Conservation (phyloP, 257 asterid genomes). For the Thymus mandschuricus region DNA sequence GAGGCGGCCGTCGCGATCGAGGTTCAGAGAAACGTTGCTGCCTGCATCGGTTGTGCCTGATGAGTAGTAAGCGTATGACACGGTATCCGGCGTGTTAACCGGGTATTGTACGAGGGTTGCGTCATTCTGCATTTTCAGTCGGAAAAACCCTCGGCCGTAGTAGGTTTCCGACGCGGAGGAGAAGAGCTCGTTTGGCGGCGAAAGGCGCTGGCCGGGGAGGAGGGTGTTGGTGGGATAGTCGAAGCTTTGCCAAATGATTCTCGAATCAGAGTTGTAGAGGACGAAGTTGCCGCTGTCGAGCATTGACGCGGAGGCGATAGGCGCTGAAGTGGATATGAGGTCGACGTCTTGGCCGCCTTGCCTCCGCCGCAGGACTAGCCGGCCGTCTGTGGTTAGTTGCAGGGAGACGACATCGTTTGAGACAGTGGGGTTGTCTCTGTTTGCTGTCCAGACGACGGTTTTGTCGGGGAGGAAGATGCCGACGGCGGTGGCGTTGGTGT, state of each 20-base stretch:
- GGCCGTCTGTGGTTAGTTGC: constrained; percentile 38
- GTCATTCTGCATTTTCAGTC: constrained; percentile 46
- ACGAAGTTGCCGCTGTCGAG: constrained; percentile 60
- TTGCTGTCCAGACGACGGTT: constrained; percentile 40
- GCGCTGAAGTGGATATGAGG: not conserved
- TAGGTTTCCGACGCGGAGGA: constrained; percentile 48
- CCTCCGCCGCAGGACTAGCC: constrained; percentile 40
- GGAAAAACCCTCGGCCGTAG: constrained; percentile 39
- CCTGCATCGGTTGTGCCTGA: constrained; percentile 20
- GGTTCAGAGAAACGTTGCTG: constrained; percentile 35
- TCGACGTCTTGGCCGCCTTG: not conserved
- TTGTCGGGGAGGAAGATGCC: constrained; percentile 34
- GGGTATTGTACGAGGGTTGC: constrained; percentile 65
- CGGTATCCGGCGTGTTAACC: not conserved
- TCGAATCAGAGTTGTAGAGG: constrained; percentile 31
- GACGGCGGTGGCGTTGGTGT: constrained; percentile 20
- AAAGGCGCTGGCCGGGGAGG: constrained; percentile 44
- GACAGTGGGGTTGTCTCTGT: constrained; percentile 32
- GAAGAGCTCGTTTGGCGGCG: constrained; percentile 21
- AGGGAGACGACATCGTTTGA: constrained; percentile 26
- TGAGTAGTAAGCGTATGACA: constrained; percentile 32
- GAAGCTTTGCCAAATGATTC: constrained; percentile 58
- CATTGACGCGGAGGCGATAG: constrained; percentile 46
- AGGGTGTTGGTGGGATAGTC: constrained; percentile 55
- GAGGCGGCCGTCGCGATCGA: constrained; percentile 44